Base-by-base conservation (phyloP, 139 green algal species). In the Zygnema cylindricum region DNA sequence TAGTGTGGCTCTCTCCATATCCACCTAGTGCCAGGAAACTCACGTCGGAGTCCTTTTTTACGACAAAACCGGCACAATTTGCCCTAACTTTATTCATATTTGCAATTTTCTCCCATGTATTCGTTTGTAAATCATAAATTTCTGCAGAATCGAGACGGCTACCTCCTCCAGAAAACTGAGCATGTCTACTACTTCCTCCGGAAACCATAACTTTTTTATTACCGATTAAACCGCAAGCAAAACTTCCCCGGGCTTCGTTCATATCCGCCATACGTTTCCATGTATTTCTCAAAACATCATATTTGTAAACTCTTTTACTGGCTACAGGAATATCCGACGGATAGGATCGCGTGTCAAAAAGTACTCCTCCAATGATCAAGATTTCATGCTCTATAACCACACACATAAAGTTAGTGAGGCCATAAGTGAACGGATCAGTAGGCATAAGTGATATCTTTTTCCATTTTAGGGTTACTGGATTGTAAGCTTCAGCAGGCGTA, bases 261-360 rank as follows among this genome's bases (percentile, higher is more conserved):
- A 79, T 79, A 43, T 79, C 71, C 11, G 36, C 38, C 71, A 79
- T 54, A 41, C 71, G 36, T 11, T 3, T 79, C 71, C 71, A 79
- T 7, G 36, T 11, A 11, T 43, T 79, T 54, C 36, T 79, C 3
- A 79, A 16, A 41, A 16, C 38, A 43, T 43, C 38, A 43, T 79
- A 79, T 43, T 16, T 79, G 71, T 79, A 79, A 3, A 79, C 71
- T 43, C 71, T 79, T 54, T 7, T 16, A 11, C 36, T 54, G 11
- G 71, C 36, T n/a, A 79, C 38, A 3, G 71, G 71, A 23, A n/a
- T 16, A 79, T 79, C 71, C 36, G 38, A 41, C 36, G 71, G 71
- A 43, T 79, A 79, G 16, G 71, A 79, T 16, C 71, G 36, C 11
- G 71, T 16, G 16, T 79, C 71, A 79, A 79, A 79, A 7, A 54